A percentile compares a stretch with the other conserved stretches of the same genome.
Conservation (phyloP, 768 basidiomycete species). For the Podaxis rugospora region DNA sequence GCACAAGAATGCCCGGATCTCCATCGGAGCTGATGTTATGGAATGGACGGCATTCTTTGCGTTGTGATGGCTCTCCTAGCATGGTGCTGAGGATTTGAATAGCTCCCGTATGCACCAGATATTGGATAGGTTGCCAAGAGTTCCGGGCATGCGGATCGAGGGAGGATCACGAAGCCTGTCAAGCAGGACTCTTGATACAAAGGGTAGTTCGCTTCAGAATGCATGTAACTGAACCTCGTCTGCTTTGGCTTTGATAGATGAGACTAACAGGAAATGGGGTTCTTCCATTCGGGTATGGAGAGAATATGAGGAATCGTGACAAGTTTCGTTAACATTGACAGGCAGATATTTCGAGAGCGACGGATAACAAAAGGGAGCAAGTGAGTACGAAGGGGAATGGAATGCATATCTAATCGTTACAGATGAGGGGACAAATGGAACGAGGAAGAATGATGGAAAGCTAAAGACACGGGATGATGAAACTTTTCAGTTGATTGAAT, state of each 20-base stretch:
- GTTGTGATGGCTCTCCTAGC: too few species aligned
- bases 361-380: constrained; percentile 25
- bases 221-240: background rate
- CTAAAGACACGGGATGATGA: background rate
- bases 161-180: background rate
- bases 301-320: constrained; percentile 7
- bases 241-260: background rate
- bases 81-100: background rate
- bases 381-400: constrained; percentile 27
- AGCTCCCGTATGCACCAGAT: background rate
- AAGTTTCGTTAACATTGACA: constrained; percentile 17
- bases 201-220: background rate
- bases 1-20: background rate
- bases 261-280: background rate
- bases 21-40: background rate
- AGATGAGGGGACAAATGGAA: constrained; percentile 28
- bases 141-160: background rate
- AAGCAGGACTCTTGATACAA: background rate
- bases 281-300: constrained; percentile 8
- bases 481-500: background rate
- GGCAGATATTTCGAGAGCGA: constrained; percentile 26
- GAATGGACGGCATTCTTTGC: background rate
- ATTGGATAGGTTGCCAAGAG: background rate
- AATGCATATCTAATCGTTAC: constrained; percentile 76
- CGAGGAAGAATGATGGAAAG: constrained; percentile 6